phyloP scores from a whole-genome alignment of 2,329 filamentous ascomycete species.

The Pseudogymnoascus sp. region DNA sequence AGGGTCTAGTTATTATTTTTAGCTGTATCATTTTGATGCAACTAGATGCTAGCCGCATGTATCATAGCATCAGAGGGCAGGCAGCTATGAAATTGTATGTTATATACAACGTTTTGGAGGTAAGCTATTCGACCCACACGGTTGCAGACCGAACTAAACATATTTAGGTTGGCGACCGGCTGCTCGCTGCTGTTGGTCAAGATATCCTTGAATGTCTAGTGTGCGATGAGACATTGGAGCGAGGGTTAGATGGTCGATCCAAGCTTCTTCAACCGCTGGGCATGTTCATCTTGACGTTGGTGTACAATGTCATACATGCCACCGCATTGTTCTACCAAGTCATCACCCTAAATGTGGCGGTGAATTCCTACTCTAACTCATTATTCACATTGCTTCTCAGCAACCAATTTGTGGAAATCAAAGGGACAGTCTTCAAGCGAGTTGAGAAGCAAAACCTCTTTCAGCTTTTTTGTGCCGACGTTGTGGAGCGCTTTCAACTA shows the following conservation, averaged over 20 bases:
- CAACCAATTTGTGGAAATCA: constrained; percentile 99
- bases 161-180: constrained; percentile 79
- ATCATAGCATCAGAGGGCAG: constrained; percentile 92
- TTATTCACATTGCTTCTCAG: constrained; percentile 85
- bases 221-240: constrained; percentile 82
- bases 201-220: constrained; percentile 95
- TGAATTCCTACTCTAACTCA: constrained; percentile 97
- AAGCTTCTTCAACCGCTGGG: constrained; percentile 83
- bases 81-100: constrained; percentile 97
- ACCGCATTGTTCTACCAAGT: constrained; percentile 93
- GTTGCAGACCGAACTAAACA: constrained; percentile 41
- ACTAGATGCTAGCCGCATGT: constrained; percentile 94
- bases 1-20: constrained; percentile 77
- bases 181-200: constrained; percentile 86
- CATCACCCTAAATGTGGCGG: constrained; percentile 93
- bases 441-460: constrained; percentile 98
- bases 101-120: constrained; percentile 94
- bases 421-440: constrained; percentile 95
- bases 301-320: constrained; percentile 82
- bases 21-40: constrained; percentile 81
- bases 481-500: constrained; percentile 93
- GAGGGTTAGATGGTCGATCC: constrained; percentile 78
- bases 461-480: constrained; percentile 90
- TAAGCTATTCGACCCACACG: constrained; percentile 25
- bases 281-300: constrained; percentile 79